Conservation (phyloP, 208 protist species). For the Herpetomonas tarakana region DNA sequence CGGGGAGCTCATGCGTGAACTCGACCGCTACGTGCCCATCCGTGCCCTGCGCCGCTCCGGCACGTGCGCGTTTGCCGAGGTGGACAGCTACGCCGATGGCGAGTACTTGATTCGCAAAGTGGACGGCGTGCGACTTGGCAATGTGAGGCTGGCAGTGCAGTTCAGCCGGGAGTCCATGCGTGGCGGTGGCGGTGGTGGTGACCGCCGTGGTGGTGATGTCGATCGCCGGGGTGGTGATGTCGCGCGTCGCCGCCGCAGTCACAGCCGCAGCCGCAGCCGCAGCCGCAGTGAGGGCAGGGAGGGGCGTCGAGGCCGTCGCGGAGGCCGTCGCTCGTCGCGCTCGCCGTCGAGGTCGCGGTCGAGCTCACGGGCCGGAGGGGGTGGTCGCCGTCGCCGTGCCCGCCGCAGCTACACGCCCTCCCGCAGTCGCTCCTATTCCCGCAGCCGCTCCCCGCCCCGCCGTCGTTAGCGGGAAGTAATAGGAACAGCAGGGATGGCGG, state of each 20-base stretch:
- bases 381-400: constrained; percentile 12
- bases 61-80: constrained; percentile 57
- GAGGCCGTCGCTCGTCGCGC: constrained; percentile 20
- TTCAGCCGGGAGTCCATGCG: constrained; percentile 24
- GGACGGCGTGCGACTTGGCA: constrained; percentile 43
- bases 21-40: constrained; percentile 45
- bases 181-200: not conserved
- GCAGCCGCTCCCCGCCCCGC: constrained; percentile 5
- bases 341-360: no score
- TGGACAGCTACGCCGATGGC: constrained; percentile 25
- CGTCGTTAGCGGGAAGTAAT: constrained; percentile 3
- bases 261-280: constrained; percentile 9
- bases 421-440: constrained; percentile 8
- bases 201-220: constrained; percentile 8
- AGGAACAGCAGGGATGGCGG: constrained; percentile 1
- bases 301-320: constrained; percentile 9
- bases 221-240: constrained; percentile 7
- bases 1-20: constrained; percentile 19
- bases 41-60: constrained; percentile 45
- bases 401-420: constrained; percentile 8
- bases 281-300: constrained; percentile 11
- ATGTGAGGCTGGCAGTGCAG: constrained; percentile 54
- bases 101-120: constrained; percentile 32
- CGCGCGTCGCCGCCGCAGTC: constrained; percentile 10
- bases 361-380: constrained; percentile 13